phyloP scores from a whole-genome alignment of 1,284 basidiomycete genomes.

The Tremellales sp. region DNA sequence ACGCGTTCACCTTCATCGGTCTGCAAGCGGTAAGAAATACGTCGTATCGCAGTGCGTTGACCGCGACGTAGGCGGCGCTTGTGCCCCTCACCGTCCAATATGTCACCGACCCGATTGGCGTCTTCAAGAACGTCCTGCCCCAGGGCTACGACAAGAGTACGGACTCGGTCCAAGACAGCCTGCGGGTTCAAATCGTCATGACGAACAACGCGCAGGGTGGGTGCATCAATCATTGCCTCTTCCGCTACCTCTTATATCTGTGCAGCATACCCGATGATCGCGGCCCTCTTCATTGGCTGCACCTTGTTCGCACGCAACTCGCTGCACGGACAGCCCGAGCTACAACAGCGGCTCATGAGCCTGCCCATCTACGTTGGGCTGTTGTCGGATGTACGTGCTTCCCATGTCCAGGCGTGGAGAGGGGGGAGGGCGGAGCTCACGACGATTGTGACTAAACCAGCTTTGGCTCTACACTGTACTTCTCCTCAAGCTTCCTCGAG shows the following conservation, averaged over 20 bases:
- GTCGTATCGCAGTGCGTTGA: background rate
- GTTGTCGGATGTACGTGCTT: conserved; percentile 7
- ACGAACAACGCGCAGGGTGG: conserved; percentile 1
- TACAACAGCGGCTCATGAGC: conserved; percentile 9
- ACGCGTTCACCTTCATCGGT: conserved; percentile 10
- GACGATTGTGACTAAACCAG: background rate
- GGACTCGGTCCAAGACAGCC: conserved; percentile 1
- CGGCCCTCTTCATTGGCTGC: conserved; percentile 6
- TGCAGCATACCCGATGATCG: conserved; percentile 8
- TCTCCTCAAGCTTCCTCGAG: conserved; percentile 1
- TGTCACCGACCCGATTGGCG: conserved; percentile 1
- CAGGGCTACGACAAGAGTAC: conserved; percentile 6
- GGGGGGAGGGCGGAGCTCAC: too few relatives aligned
- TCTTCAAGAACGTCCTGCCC: conserved; percentile 1
- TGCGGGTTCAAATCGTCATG: conserved; percentile 3
- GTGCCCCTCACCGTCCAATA: conserved; percentile 9
- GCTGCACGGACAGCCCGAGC: conserved; percentile 4
- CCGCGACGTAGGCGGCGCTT: conserved; percentile 1
- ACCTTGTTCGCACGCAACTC: conserved; percentile 7
- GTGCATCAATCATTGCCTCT: background rate
- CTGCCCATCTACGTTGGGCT: conserved; percentile 5
- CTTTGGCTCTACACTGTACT: background rate
- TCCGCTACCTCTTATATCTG: too few relatives aligned
- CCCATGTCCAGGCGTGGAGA: too few relatives aligned
- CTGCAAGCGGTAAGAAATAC: conserved; percentile 8